Base-by-base conservation (phyloP, 805 yeast genomes). In the Candida corydali region DNA sequence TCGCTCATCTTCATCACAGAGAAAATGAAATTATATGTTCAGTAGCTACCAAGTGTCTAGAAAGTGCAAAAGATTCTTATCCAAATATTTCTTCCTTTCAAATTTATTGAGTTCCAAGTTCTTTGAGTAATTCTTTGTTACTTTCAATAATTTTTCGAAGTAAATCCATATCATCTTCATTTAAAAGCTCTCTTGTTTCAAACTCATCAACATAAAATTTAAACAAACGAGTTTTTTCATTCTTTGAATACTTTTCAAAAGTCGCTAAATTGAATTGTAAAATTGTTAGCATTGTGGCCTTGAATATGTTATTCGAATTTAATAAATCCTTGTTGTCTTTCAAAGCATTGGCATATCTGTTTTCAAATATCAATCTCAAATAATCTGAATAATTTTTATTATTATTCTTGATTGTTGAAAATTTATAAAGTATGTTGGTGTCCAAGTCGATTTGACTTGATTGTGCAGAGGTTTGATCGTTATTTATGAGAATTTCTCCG, bases 341-440 rank as follows among this genome's bases (percentile, higher is more conserved):
- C 12, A 33, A 26, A 3, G 30, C 19, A 5, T 3, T 17, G 5
- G 26, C 12, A 18, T 33, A 26, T 25, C 14, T 25, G 4, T 26
- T 25, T 25, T 33, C 30, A 33, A 26, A 33, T 19, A 33, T 18
- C 15, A 12, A 8, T 18, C 30, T 18, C 11, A 33, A 19, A 19
- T 33, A 33, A n/a, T 22, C 34, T 17, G 34, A 32, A 17, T 32
- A 32, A 17, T 23, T 17, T 17, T 20, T 32, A 24, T 33, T 33
- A 16, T 33, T 33, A 18, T 33, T 33, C 10, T 26, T 33, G 11
- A 26, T 33, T 3, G 30, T 26, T 16, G 34, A 32, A 17, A 32
- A 32, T 24, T 24, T 22, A 24, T 32, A 22, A 10, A 32, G 10
- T 23, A 24, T 3, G 10, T 33, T 30, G 3, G 24, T 3, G 6